These are phyloP conservation scores for Fusarium camptoceras DNA, from an alignment of 2,329 filamentous ascomycete genomes.

Conservation along the genomic window DNA sequence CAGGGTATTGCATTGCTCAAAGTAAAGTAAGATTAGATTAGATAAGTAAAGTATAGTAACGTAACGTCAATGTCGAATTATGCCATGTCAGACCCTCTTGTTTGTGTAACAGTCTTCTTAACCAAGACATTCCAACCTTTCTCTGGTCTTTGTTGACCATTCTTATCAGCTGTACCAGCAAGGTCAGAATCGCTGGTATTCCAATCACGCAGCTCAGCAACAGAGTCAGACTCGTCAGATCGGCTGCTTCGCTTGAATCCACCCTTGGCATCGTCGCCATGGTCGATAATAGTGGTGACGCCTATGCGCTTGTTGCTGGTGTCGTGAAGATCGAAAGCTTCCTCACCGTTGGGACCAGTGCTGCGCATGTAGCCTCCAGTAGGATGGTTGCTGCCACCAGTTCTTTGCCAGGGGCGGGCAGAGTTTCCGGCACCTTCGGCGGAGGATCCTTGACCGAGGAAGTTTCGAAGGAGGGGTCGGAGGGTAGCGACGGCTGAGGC, in stretches of 20 bases:
- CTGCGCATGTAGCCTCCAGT: constrained; percentile 38
- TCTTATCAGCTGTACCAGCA: constrained; percentile 6
- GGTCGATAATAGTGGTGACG: constrained; percentile 43
- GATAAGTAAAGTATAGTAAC: neutral
- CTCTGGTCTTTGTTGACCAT: constrained; percentile 5
- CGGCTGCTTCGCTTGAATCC: constrained; percentile 12
- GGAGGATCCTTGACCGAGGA: constrained; percentile 17
- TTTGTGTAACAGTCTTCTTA: constrained; percentile 44
- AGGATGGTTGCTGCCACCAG: constrained; percentile 35
- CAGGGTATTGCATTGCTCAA: neutral
- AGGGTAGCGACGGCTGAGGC: constrained; percentile 56
- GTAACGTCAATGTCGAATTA: neutral
- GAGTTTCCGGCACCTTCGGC: constrained; percentile 33
- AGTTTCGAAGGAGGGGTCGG: constrained; percentile 12
- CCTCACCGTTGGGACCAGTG: constrained; percentile 10
- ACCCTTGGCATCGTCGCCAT: constrained; percentile 18
- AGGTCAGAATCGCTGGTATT: constrained; percentile 43
- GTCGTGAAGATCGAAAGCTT: constrained; percentile 23
- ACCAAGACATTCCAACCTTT: constrained; percentile 43
- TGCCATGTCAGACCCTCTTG: constrained; percentile 18
- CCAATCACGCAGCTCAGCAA: constrained; percentile 29
- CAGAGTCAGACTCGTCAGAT: constrained; percentile 23
- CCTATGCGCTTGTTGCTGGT: constrained; percentile 22
- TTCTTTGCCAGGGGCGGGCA: constrained; percentile 32
- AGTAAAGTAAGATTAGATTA: neutral